Conservation (phyloP, 2,329 filamentous ascomycete species). For the Penicillium sp. region DNA sequence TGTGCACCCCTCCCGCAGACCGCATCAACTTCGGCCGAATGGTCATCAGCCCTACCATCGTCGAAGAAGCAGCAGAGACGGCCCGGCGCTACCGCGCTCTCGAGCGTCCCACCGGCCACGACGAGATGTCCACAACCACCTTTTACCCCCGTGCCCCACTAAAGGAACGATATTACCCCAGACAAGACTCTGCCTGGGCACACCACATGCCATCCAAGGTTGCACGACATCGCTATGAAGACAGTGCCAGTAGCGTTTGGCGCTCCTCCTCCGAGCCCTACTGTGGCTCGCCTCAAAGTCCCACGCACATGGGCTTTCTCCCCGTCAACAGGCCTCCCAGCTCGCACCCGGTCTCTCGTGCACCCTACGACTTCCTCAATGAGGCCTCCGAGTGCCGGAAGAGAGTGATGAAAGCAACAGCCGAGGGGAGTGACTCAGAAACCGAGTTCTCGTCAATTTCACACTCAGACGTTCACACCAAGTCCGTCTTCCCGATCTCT, state of each 20-base stretch:
- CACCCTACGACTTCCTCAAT: slow-evolving; percentile 26
- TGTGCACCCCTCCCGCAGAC: slow-evolving; percentile 67
- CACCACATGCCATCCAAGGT: slow-evolving; percentile 22
- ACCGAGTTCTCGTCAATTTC: slow-evolving; percentile 10
- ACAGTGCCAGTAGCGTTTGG: slow-evolving; percentile 42
- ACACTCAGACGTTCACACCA: slow-evolving; percentile 12
- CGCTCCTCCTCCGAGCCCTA: slow-evolving; percentile 42
- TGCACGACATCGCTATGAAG: slow-evolving; percentile 27
- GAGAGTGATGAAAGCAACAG: background rate
- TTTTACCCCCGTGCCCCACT: slow-evolving; percentile 10
- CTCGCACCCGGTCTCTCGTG: slow-evolving; percentile 9
- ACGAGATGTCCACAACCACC: slow-evolving; percentile 4
- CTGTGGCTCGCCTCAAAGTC: slow-evolving; percentile 43
- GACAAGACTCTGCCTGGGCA: slow-evolving; percentile 22
- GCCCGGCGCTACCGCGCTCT: slow-evolving; percentile 35
- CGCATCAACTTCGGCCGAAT: slow-evolving; percentile 64
- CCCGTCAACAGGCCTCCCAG: slow-evolving; percentile 45
- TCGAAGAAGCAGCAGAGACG: slow-evolving; percentile 53
- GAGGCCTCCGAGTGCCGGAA: slow-evolving; percentile 12
- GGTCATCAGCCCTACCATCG: slow-evolving; percentile 62
- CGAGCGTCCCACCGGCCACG: slow-evolving; percentile 21
- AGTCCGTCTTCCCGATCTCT: slow-evolving; percentile 13
- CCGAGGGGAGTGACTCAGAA: slow-evolving; percentile 15
- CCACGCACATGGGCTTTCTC: slow-evolving; percentile 42
- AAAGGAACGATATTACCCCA: background rate